These are phyloP conservation scores for Fraxinus dipetala DNA, from an alignment of 305 asterid species.

Conservation along the genomic window DNA sequence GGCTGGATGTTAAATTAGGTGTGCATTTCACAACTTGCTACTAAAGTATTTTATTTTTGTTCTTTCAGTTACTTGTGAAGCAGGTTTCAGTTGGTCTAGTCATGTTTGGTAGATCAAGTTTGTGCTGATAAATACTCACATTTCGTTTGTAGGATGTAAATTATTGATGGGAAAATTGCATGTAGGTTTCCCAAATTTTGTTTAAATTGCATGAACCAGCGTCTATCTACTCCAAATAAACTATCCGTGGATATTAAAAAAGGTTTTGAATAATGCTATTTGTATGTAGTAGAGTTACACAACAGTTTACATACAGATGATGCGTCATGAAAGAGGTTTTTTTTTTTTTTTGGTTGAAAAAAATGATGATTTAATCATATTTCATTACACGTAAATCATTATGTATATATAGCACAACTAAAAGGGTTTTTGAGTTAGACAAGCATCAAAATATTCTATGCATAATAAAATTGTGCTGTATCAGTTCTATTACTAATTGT, in stretches of 20 bases:
- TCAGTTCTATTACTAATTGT: neutral
- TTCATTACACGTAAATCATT: neutral
- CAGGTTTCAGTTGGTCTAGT: conserved; percentile 19
- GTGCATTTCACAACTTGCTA: conserved; percentile 4
- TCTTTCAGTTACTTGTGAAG: neutral
- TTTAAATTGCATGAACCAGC: neutral
- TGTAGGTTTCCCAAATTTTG: neutral
- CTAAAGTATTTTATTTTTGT: neutral
- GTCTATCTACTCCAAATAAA: neutral
- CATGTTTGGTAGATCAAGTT: conserved; percentile 19
- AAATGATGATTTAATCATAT: too few species aligned
- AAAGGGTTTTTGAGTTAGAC: neutral
- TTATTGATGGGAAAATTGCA: neutral
- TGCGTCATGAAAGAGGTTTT: too few species aligned
- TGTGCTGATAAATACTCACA: conserved; percentile 4
- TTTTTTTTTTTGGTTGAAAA: too few species aligned
- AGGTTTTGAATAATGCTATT: neutral
- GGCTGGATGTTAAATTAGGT: conserved; percentile 30
- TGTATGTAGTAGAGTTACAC: neutral
- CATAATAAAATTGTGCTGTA: neutral
- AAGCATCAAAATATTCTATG: neutral
- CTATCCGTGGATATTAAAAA: neutral
- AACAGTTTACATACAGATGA: neutral
- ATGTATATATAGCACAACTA: neutral
- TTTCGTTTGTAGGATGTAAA: neutral